A percentile compares a stretch with the other conserved stretches of the same genome.
These are phyloP conservation scores for Sicyos baderoa DNA, from an alignment of 306 rosid species.

Conservation along the genomic window DNA sequence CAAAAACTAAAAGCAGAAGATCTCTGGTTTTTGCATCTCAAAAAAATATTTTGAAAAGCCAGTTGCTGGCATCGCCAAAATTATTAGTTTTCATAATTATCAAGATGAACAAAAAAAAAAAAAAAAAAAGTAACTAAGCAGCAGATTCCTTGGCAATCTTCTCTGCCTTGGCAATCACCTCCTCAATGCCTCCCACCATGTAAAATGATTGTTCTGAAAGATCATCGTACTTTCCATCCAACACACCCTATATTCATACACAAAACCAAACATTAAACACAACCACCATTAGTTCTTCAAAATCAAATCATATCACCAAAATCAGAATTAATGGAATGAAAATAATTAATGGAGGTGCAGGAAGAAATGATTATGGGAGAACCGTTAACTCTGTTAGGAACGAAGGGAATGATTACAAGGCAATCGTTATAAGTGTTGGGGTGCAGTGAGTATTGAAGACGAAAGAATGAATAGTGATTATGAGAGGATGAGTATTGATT, in stretches of 20 bases:
- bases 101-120: slow-evolving; percentile 10
- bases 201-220: slow-evolving; percentile 85
- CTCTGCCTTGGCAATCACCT: slow-evolving; percentile 91
- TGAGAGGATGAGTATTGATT: no score
- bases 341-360: no score
- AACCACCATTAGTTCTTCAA: neutral
- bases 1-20: slow-evolving; percentile 24
- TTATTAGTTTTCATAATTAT: slow-evolving; percentile 67
- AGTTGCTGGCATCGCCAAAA: slow-evolving; percentile 41
- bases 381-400: no score
- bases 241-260: slow-evolving; percentile 57
- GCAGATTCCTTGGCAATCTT: slow-evolving; percentile 91
- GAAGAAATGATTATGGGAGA: no score
- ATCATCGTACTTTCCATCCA: slow-evolving; percentile 94
- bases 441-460: no score
- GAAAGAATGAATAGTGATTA: no score
- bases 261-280: slow-evolving; percentile 13
- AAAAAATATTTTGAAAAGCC: neutral
- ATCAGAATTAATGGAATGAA: no score
- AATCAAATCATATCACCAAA: neutral
- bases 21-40: slow-evolving; percentile 35
- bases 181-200: slow-evolving; percentile 98
- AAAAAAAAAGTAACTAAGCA: slow-evolving; percentile 22
- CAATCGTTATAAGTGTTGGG: no score
- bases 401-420: no score